Evolutionary conservation across 2,329 filamentous ascomycete genomes (phyloP).

Genomic region (Cytospora schulzeri): DNA sequence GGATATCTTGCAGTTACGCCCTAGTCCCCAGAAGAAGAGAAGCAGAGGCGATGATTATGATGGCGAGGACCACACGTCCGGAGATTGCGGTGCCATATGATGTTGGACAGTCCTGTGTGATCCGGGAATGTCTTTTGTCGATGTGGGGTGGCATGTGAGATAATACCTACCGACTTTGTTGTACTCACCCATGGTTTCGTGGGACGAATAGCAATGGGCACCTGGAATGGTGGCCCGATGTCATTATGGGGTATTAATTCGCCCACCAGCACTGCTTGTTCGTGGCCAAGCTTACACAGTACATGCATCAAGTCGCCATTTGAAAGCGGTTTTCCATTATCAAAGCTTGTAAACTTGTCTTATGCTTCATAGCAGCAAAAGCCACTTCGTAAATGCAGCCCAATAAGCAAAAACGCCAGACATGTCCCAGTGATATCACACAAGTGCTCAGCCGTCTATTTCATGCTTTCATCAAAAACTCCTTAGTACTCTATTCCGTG

Average conservation of each 20-base stretch:
- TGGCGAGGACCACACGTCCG: neutral
- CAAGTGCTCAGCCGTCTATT: neutral
- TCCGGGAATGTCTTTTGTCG: neutral
- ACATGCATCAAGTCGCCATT: neutral
- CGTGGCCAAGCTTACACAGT: neutral
- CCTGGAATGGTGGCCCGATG: neutral
- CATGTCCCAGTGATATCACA: neutral
- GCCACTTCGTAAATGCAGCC: neutral
- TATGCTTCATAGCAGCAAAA: neutral
- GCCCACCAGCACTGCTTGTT: neutral
- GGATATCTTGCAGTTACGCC: slow-evolving; percentile 10
- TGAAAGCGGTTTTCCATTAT: neutral
- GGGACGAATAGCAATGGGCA: neutral
- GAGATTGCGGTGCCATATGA: neutral
- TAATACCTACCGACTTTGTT: neutral
- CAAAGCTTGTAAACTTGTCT: neutral
- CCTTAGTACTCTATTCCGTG: slow-evolving; percentile 33
- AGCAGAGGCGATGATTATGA: neutral
- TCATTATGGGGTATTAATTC: neutral
- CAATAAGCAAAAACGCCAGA: neutral
- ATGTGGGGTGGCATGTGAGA: neutral
- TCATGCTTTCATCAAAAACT: neutral
- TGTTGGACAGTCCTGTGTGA: neutral
- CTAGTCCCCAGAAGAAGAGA: slow-evolving; percentile 8
- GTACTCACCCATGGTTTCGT: neutral